Base-by-base conservation (phyloP, 306 rosid species). In the Lablab purpureus region DNA sequence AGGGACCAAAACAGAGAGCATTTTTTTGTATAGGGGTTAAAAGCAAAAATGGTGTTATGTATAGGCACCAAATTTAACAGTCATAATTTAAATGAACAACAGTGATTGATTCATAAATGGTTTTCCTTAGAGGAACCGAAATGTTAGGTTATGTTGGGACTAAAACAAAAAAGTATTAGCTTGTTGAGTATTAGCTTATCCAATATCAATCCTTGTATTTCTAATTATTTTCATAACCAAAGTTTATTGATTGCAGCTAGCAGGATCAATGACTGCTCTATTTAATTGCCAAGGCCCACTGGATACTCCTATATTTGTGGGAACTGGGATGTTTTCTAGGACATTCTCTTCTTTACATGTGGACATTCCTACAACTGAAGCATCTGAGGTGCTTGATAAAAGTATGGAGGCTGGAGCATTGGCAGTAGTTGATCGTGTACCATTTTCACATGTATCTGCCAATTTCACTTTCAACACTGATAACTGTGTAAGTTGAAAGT, bases 271-370 rank as follows among this genome's bases (percentile, higher is more conserved):
- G 83, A 91, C 97, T 71, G 92, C 98, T 80, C 91, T 95, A 45
- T 91, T 92, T 87, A 95, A 95, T 87, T 95, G 99, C 83, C 98
- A 95, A 92, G 99, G 99, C 47, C 97, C 99, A 49, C 68, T 95
- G 82, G 90, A 86, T 81, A 78, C 90, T 79, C 99, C 99, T 85
- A 47, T 95, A 71, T 95, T 95, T 83, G 97, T 92, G 65, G 99
- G 99, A 69, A 92, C 98, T 87, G 99, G 90, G 85, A 92, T 91
- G 96, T 91, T 91, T 86, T 91, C 97, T 82, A 88, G 96, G 89
- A 88, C 87, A 68, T 83, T 85, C 76, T 89, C 94, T 82, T 83
- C 86, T 71, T 84, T 84, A 56, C 56, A 78, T 75, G 49, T 54
- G 59, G 98, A 91, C 60, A 43, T 78, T 79, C 88, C 97, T 81